A percentile compares a stretch with the other conserved stretches of the same genome.
These are phyloP conservation scores for Aspergillus candidus DNA, from an alignment of 2,329 filamentous ascomycete genomes.

Conservation along the genomic window DNA sequence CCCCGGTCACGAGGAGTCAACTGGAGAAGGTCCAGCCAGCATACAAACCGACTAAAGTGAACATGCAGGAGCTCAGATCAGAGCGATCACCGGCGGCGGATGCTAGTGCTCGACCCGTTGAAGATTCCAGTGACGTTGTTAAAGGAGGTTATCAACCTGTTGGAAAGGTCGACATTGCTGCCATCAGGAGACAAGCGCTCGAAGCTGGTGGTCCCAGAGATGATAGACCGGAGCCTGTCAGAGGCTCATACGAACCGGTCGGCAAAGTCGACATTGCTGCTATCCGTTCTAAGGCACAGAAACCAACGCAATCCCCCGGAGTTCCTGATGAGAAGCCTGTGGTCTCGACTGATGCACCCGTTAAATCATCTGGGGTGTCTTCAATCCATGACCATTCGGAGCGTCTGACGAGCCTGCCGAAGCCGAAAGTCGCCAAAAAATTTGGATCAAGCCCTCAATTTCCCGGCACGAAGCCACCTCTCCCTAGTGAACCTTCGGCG, in stretches of 20 bases:
- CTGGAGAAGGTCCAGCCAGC: constrained; percentile 88
- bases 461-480: constrained; percentile 80
- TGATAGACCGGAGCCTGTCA: constrained; percentile 76
- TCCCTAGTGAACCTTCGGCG: constrained; percentile 62
- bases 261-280: constrained; percentile 97
- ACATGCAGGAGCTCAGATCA: constrained; percentile 77
- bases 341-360: constrained; percentile 45
- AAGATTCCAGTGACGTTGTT: constrained; percentile 59
- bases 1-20: constrained; percentile 77
- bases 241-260: constrained; percentile 88
- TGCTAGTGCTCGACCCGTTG: constrained; percentile 44
- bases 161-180: constrained; percentile 95
- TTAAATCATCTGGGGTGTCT: constrained; percentile 67
- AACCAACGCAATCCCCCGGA: constrained; percentile 38
- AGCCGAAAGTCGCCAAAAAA: constrained; percentile 89
- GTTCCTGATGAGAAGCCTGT: constrained; percentile 37
- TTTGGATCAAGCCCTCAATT: constrained; percentile 70
- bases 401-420: constrained; percentile 79
- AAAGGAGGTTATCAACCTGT: constrained; percentile 86
- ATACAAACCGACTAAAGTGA: constrained; percentile 92
- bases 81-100: constrained; percentile 58
- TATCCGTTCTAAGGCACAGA: constrained; percentile 77
- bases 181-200: constrained; percentile 70
- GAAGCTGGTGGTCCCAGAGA: constrained; percentile 54
- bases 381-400: constrained; percentile 68